Evolutionary conservation across 805 yeast species (phyloP).

Genomic region (Groenewaldozyma tartarivorans): DNA sequence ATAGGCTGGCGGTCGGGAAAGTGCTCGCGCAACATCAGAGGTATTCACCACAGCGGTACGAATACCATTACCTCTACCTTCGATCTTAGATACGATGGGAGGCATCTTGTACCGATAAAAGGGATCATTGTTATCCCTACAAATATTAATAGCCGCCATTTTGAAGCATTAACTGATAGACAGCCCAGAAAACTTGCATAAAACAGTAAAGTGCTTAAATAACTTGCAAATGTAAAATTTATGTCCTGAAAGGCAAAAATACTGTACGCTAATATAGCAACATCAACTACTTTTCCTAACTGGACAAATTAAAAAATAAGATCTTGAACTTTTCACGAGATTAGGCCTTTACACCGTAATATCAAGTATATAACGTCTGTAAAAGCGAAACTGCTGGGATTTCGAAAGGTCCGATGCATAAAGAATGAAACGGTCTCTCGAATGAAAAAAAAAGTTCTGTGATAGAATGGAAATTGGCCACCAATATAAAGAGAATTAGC

Average conservation of each 20-base stretch:
- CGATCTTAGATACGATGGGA: constrained; percentile 90
- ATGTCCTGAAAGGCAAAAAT: too few relatives aligned
- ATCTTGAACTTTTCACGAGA: too few relatives aligned
- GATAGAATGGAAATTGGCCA: background rate
- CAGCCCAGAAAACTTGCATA: background rate
- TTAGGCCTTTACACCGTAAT: background rate
- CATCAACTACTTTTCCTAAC: too few relatives aligned
- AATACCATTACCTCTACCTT: constrained; percentile 99
- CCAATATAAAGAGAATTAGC: too few relatives aligned
- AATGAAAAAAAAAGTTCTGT: constrained; percentile 1
- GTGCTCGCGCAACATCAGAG: constrained; percentile 87
- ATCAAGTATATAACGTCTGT: background rate
- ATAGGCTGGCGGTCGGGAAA: constrained; percentile 87
- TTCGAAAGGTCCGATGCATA: constrained; percentile 1
- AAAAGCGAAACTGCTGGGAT: background rate
- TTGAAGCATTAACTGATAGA: constrained; percentile 9
- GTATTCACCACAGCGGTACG: constrained; percentile 88
- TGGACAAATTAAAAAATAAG: too few relatives aligned
- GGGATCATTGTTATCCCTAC: constrained; percentile 96
- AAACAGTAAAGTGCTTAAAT: too few relatives aligned
- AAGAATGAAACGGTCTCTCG: background rate
- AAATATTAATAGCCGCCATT: constrained; percentile 85
- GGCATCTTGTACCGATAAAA: constrained; percentile 99
- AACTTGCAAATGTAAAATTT: too few relatives aligned
- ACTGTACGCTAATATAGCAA: too few relatives aligned